Percentiles rank a stretch among this genome's conserved stretches.
phyloP scores from a whole-genome alignment of 805 yeast genomes.

The Wickerhamomyces hampshirensis region DNA sequence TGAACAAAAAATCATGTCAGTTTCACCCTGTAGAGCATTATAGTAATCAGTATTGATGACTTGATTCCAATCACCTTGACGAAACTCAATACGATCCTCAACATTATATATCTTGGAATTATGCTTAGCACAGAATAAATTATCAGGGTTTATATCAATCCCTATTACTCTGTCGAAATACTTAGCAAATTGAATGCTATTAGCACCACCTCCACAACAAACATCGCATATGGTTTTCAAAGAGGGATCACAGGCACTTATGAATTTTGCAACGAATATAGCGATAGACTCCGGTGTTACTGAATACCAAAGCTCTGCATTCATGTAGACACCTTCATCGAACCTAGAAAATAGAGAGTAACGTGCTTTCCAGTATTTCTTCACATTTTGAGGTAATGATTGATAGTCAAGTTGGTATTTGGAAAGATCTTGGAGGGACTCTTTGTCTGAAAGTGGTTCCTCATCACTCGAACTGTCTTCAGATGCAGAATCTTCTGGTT shows the following conservation, averaged over 20 bases:
- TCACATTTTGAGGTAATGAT: constrained; percentile 1
- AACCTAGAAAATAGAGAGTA: constrained; percentile 53
- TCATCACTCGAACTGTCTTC: background rate
- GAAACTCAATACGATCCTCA: constrained; percentile 42
- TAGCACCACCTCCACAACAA: constrained; percentile 89
- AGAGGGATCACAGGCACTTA: constrained; percentile 46
- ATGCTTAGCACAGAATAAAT: constrained; percentile 59
- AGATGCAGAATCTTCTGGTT: too few species aligned
- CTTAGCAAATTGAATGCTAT: constrained; percentile 68
- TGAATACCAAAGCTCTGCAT: constrained; percentile 76
- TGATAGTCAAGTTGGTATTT: constrained; percentile 1
- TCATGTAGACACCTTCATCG: constrained; percentile 66
- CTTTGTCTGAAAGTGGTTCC: background rate
- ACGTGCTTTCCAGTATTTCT: constrained; percentile 50
- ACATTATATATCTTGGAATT: constrained; percentile 66
- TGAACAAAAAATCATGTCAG: constrained; percentile 62
- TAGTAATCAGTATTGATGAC: constrained; percentile 15
- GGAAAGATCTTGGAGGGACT: background rate
- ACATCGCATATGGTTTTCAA: constrained; percentile 53
- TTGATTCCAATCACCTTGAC: constrained; percentile 42
- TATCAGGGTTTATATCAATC: constrained; percentile 54
- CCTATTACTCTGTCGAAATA: constrained; percentile 54
- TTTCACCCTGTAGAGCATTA: constrained; percentile 11
- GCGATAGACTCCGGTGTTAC: constrained; percentile 84
- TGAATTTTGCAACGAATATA: constrained; percentile 47